A percentile compares a stretch with the other conserved stretches of the same genome.
Conservation (phyloP, 2,329 filamentous ascomycete species). For the Beauveria australis region DNA sequence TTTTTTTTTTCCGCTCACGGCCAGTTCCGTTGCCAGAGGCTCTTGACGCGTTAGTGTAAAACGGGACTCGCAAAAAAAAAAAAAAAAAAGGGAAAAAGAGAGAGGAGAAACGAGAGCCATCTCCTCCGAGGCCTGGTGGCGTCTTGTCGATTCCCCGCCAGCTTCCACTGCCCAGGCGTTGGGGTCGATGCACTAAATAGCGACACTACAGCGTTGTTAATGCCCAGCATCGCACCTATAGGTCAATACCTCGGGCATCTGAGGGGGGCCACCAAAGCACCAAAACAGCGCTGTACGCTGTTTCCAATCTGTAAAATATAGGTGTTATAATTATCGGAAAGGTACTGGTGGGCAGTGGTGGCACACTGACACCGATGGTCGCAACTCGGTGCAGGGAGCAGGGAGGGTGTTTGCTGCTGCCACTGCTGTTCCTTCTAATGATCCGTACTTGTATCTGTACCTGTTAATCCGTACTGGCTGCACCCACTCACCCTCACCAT, state of each 20-base stretch:
- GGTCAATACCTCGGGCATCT: too few species aligned
- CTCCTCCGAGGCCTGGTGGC: not conserved
- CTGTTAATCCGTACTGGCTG: not conserved
- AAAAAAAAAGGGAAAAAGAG: not conserved
- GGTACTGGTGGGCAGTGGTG: too few species aligned
- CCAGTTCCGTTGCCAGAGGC: not conserved
- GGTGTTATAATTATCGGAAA: too few species aligned
- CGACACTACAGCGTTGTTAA: not conserved
- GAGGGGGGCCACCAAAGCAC: not conserved
- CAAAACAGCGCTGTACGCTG: not conserved
- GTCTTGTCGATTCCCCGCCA: not conserved
- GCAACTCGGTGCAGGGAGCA: too few species aligned
- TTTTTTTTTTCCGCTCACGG: not conserved
- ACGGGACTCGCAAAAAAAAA: not conserved
- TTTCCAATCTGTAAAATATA: too few species aligned
- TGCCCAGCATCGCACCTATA: not conserved
- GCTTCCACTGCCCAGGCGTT: not conserved
- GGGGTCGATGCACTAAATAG: not conserved
- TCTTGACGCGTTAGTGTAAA: not conserved
- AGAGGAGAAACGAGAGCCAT: not conserved
- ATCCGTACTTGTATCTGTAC: not conserved
- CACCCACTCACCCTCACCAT: not conserved
- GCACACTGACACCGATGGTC: too few species aligned
- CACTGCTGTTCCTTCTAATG: not conserved
- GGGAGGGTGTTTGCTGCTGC: not conserved